These are phyloP conservation scores for Lizonia empirigonia DNA, from an alignment of 2,329 filamentous ascomycete species.

Conservation along the genomic window DNA sequence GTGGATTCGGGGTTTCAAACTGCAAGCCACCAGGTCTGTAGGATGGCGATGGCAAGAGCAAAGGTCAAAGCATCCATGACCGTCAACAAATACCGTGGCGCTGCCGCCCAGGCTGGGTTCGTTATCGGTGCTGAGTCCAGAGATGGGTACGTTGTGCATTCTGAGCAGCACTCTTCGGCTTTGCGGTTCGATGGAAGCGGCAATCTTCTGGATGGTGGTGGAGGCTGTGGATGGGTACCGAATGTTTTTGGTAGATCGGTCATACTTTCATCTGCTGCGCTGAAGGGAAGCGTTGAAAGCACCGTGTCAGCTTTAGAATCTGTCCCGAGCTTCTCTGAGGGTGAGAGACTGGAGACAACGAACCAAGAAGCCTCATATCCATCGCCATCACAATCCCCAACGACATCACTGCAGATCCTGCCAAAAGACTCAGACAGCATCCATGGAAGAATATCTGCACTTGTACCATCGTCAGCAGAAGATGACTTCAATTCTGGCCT, in stretches of 20 bases:
- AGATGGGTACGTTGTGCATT: constrained; percentile 21
- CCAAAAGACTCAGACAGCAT: neutral
- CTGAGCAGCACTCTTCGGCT: constrained; percentile 12
- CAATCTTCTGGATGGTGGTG: constrained; percentile 2
- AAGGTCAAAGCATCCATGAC: constrained; percentile 21
- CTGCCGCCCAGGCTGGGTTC: constrained; percentile 16
- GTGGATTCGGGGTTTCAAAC: constrained; percentile 26
- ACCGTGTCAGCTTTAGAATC: neutral
- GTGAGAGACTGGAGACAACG: neutral
- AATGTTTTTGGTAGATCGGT: no score
- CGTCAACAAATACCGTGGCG: constrained; percentile 12
- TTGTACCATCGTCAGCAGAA: neutral
- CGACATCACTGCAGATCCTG: no score
- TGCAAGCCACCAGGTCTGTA: neutral
- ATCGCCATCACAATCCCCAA: no score
- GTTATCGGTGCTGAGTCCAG: constrained; percentile 14
- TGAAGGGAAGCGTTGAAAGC: no score
- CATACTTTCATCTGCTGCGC: no score
- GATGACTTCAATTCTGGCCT: neutral
- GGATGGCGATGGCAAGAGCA: constrained; percentile 14
- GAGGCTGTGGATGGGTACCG: no score
- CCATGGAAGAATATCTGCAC: neutral
- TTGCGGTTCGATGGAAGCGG: constrained; percentile 14
- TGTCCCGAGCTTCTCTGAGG: neutral
- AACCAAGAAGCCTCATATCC: neutral